Evolutionary conservation across 257 asterid genomes (phyloP), one percentile per base, ranked within the genome.

Genomic region (Solanum virginianum): DNA sequence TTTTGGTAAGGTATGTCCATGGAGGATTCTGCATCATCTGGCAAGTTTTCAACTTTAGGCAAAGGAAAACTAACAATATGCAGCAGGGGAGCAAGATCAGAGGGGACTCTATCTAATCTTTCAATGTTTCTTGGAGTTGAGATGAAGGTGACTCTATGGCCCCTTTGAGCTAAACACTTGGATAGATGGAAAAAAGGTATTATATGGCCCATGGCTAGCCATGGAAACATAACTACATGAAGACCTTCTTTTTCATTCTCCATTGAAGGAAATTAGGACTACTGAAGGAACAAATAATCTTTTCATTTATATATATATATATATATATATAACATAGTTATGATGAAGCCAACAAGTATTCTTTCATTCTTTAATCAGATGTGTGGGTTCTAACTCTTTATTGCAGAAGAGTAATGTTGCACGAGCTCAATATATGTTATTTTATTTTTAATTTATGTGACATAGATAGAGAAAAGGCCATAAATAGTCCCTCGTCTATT

Each of bases 121-220:
- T 88, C 88, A 18, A 93, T 89, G 94, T 95, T 94, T 90, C 90
- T 88, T 45, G 98, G 98, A 36, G 96, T 92, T 32, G 99, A 94
- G 77, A 95, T 86, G 92, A 93, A 93, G 39, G 99, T 92, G 22
- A 95, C 85, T 45, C 59, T 87, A 41, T 94, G 99, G 41, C 99
- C 99, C 17, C 83, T 90, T 83, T 74, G 84, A 26, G 99, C 98
- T 75, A 95, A 88, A 90, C 75, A 82, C 86, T 85, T 89, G 18
- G 98, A 92, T 26, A 95, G 89, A 53, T 86, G 82, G 53, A 90
- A 85, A 84, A 94, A 95, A 20, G 99, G 99, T 74, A 89, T 90
- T 47, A 95, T 90, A 84, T 95, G 99, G 80, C 99, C 98, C 87
- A 93, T 90, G 87, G 98, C 98, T 55, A 95, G 88, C 99, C 98